These are phyloP conservation scores for Pseudonitzschia delicatissima DNA, from an alignment of 108 stramenopile species.

Conservation along the genomic window DNA sequence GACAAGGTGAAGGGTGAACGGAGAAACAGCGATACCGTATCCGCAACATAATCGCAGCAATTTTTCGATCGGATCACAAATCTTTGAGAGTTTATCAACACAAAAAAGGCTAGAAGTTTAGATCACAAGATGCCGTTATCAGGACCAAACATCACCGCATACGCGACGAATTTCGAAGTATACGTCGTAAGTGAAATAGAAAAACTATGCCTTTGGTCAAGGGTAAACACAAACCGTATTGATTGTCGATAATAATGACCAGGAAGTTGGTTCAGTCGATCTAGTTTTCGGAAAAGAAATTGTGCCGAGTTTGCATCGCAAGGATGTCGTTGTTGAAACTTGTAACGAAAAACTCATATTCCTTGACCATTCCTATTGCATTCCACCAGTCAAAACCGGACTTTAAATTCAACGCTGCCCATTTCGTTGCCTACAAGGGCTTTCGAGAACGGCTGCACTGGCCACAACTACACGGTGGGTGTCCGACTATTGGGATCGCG, in stretches of 20 bases:
- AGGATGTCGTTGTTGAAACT: no score
- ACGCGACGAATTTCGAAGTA: constrained; percentile 25
- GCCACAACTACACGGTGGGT: constrained; percentile 89
- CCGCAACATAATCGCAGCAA: no score
- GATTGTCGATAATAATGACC: no score
- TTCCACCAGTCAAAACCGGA: constrained; percentile 62
- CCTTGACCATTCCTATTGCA: neutral
- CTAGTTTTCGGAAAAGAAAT: no score
- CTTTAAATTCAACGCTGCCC: constrained; percentile 97
- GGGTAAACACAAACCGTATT: no score
- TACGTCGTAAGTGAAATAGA: constrained; percentile 18
- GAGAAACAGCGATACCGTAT: no score
- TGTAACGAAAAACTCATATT: no score
- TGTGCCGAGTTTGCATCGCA: no score
- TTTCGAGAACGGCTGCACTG: constrained; percentile 94
- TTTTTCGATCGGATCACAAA: no score
- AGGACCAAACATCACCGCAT: neutral
- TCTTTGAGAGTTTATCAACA: neutral
- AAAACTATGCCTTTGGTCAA: neutral
- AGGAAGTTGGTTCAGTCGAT: no score
- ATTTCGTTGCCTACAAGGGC: constrained; percentile 92
- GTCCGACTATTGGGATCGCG: constrained; percentile 69
- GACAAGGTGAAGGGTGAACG: no score
- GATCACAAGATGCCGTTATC: neutral
- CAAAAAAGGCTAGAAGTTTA: neutral